These are phyloP conservation scores for Reutealis trisperma DNA, from an alignment of 345 rosid genomes.

Conservation along the genomic window DNA sequence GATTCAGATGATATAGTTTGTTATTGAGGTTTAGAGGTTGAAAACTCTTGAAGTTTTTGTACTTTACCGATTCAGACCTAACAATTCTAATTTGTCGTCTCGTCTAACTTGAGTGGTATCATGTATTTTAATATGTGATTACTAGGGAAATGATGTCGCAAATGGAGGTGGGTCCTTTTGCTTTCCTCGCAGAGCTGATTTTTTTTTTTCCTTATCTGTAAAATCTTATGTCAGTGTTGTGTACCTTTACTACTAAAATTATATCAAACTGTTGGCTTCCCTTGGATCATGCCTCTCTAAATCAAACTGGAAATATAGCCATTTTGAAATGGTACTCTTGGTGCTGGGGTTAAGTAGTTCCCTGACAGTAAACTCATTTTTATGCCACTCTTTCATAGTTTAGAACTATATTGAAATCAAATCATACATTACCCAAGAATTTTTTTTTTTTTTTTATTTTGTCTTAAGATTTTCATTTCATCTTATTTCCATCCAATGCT, in stretches of 20 bases:
- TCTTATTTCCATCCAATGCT: too few relatives aligned
- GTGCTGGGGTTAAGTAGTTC: too few relatives aligned
- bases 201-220: neutral
- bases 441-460: too few relatives aligned
- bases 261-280: neutral
- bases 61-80: neutral
- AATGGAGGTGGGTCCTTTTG: neutral
- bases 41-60: slow-evolving; percentile 2
- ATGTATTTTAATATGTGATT: neutral
- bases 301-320: neutral
- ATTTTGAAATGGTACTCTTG: neutral
- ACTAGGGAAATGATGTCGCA: neutral
- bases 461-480: too few relatives aligned
- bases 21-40: neutral
- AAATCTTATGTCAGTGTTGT: neutral
- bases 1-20: neutral
- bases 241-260: too few relatives aligned
- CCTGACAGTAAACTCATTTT: too few relatives aligned
- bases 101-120: neutral
- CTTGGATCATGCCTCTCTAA: too few relatives aligned
- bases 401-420: too few relatives aligned
- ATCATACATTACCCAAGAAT: too few relatives aligned
- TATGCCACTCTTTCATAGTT: too few relatives aligned
- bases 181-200: neutral
- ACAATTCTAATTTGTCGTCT: neutral